Base-by-base conservation (phyloP, 1,284 basidiomycete genomes). In the Melampsora abietis-canadensis region DNA sequence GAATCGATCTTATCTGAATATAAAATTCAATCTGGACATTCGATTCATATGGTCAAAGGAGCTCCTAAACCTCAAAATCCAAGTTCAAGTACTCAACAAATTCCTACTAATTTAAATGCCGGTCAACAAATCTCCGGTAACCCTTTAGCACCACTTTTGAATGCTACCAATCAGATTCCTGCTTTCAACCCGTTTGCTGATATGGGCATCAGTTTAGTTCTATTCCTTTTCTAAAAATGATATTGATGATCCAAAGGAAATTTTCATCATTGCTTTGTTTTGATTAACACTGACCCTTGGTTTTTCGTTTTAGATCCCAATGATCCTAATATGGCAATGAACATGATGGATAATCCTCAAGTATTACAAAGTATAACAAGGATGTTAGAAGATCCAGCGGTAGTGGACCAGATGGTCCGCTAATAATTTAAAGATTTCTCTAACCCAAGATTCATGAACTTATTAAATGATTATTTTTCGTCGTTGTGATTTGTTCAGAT, bases 171-270 rank as follows among this genome's bases (percentile, higher is more conserved):
- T 31, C 70, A 76, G 37, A 87, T 90, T 86, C 89, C 88, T 0
- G 90, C 89, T 4, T 85, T 93, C 80, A 94, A 95, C 79, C 92
- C 93, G 0, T 95, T 96, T 79, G 86, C 89, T 0, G 89, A 89
- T 3, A 87, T 94, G 86, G 90, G 92, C 10, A 78, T 93, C 66
- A 96, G 96, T 73, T 65, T 4, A 57, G 61, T 66, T 59, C 12
- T 10, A 31, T n/a, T 30, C 34, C 40, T 37, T 15, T 27, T 15
- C n/a, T 30, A 17, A 31, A 57, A 40, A 37, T 30, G 17, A 47
- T 2, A 27, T 21, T 2, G 6, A 51, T 51, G 10, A 27, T 8
- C 27, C 80, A 84, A 87, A 4, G 90, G 90, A 78, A 77, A 78
- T 72, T 77, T 77, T 15, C 15, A 34, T 59, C 30, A 37, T 68